These are phyloP conservation scores for Moringa oleifera DNA, from an alignment of 345 rosid species.

Conservation along the genomic window DNA sequence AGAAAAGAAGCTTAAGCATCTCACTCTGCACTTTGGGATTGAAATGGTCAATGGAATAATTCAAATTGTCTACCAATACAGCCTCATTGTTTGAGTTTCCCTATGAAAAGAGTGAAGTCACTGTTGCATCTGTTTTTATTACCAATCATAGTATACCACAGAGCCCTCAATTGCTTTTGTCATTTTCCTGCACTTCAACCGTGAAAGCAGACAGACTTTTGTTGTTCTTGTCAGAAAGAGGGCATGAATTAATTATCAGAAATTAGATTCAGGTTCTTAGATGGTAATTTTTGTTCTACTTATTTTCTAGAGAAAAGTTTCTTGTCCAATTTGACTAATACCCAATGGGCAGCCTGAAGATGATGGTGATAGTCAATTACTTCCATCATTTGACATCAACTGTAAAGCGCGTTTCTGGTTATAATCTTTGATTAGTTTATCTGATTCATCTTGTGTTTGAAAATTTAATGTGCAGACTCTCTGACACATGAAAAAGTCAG, in stretches of 20 bases:
- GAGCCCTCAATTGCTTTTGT: conserved; percentile 16
- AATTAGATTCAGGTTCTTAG: background rate
- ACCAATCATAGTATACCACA: conserved; percentile 14
- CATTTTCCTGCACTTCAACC: background rate
- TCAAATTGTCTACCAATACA: too few species aligned
- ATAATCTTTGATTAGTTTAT: background rate
- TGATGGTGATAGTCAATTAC: conserved; percentile 28
- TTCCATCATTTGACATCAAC: conserved; percentile 8
- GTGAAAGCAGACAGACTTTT: background rate
- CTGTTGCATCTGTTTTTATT: background rate
- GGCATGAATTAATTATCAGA: background rate
- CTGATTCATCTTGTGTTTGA: background rate
- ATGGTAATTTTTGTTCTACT: background rate
- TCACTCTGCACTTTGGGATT: too few species aligned
- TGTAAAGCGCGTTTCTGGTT: conserved; percentile 10
- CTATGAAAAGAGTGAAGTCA: too few species aligned
- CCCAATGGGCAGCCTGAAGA: conserved; percentile 6
- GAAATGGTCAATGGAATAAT: too few species aligned
- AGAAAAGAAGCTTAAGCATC: conserved; percentile 9
- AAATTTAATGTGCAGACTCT: too few species aligned
- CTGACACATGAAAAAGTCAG: too few species aligned
- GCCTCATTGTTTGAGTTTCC: too few species aligned
- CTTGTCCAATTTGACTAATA: background rate
- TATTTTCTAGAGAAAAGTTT: background rate
- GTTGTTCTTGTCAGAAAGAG: background rate